Evolutionary conservation across 441 rosid genomes (phyloP).

Genomic region (Manihot esculenta): DNA sequence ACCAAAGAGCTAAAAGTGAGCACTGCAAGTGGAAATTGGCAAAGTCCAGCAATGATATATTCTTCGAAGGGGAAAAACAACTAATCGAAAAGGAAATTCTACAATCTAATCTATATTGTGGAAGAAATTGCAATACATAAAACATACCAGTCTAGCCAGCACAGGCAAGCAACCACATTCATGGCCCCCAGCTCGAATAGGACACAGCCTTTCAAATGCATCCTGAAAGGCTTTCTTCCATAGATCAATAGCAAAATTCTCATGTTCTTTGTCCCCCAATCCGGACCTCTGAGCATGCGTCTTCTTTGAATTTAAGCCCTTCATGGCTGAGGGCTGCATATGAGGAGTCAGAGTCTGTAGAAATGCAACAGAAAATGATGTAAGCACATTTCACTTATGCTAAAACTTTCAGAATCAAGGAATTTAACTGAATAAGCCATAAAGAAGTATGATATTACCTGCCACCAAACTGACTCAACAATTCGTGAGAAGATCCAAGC

Average conservation of each 20-base stretch:
- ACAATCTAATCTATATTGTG: background rate
- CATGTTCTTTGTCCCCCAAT: conserved; percentile 63
- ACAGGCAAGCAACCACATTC: conserved; percentile 89
- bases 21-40: background rate
- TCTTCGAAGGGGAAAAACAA: too few species aligned
- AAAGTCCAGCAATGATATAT: background rate
- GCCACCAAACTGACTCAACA: conserved; percentile 96
- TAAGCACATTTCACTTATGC: conserved; percentile 14
- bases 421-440: background rate
- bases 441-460: conserved; percentile 48
- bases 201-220: conserved; percentile 87
- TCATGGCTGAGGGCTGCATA: conserved; percentile 71
- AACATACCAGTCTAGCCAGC: conserved; percentile 77
- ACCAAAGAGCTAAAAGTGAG: conserved; percentile 1
- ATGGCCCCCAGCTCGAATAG: conserved; percentile 77
- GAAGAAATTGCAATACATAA: conserved; percentile 6
- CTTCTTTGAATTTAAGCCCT: conserved; percentile 54
- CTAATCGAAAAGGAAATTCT: too few species aligned
- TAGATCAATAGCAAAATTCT: conserved; percentile 64
- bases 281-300: conserved; percentile 39
- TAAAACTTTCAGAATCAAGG: background rate
- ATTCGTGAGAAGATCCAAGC: conserved; percentile 90
- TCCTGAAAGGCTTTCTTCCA: conserved; percentile 95
- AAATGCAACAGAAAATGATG: conserved; percentile 14
- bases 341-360: conserved; percentile 86